Base-by-base conservation (phyloP, 2,329 filamentous ascomycete genomes). In the Biscogniauxia marginata region DNA sequence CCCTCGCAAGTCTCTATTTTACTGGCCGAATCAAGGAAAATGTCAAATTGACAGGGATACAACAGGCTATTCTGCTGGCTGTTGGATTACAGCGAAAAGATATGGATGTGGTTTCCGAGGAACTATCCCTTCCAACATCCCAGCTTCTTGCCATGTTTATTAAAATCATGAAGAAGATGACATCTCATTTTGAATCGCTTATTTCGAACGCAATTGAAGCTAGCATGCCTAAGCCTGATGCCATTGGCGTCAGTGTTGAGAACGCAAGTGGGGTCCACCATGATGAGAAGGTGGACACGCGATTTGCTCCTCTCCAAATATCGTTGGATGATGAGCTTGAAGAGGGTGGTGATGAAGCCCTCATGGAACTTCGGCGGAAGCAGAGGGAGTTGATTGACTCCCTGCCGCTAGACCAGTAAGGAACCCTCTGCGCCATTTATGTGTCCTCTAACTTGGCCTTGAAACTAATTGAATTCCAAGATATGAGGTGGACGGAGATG, bases 91-190 rank as follows among this genome's bases (percentile, higher is more conserved):
- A 99, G 74, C 86, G 90, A 63, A 98, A 98, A 77, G 87, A 89
- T 43, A 79, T 99, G 23, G 90, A 95, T 13, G 83, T 84, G 11
- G 77, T 97, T 7, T 88, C 93, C 59, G 85, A 87, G 60, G 95
- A 99, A 68, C 75, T 96, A 3, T 82, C 81, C 7, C 76, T 97
- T 5, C 85, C 84, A 0, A 82, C 85, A 2, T 88, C 86, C 46
- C 95, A 98, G 75, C 78, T 97, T 3, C 80, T 99, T 60, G 93
- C 93, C 58, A 96, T 98, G 89, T 98, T 99, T 74, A 91, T 96
- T 72, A 99, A 99, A 79, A 89, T 96, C 58, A 82, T 97, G 57
- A 86, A 92, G 63, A 98, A 98, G 77, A 83, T 96, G 43, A 89
- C 89, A 2, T 80, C 83, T 2, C 84, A 93, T 70, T 95, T 99